Evolutionary conservation across 164 flowering plant genomes (phyloP).

Genomic region (Buxus sempervirens): DNA sequence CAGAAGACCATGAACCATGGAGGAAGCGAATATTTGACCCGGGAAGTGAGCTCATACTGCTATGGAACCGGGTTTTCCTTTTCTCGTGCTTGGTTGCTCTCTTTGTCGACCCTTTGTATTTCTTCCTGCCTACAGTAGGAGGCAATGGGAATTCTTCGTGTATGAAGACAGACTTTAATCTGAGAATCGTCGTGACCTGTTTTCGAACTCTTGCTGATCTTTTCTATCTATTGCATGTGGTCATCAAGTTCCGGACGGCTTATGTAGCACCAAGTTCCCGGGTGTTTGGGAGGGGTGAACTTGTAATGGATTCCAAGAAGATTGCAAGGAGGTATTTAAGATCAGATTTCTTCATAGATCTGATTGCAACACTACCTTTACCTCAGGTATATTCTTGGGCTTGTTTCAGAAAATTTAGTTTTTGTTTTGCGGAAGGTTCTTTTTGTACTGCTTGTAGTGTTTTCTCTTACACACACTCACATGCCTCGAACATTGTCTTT

Average conservation of each 20-base stretch:
- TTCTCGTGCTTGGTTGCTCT: conserved; percentile 77
- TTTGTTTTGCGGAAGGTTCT: not conserved
- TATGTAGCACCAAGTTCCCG: conserved; percentile 75
- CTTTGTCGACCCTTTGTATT: conserved; percentile 79
- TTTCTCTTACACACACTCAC: no score
- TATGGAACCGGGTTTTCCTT: conserved; percentile 77
- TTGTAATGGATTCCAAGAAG: conserved; percentile 76
- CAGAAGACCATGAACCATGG: conserved; percentile 52
- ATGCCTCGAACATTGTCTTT: no score
- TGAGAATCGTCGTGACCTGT: conserved; percentile 62
- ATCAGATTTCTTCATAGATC: conserved; percentile 71
- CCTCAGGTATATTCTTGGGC: conserved; percentile 61
- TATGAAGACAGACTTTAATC: conserved; percentile 51
- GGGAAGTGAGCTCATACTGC: conserved; percentile 63
- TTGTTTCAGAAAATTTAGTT: not conserved
- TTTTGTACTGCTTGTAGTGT: not conserved
- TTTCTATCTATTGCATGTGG: conserved; percentile 62
- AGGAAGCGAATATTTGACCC: conserved; percentile 68
- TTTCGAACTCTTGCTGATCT: conserved; percentile 67
- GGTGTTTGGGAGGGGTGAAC: conserved; percentile 88
- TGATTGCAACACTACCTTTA: conserved; percentile 72
- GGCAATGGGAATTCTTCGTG: conserved; percentile 34
- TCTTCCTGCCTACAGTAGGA: conserved; percentile 61
- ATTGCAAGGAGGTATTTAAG: conserved; percentile 65
- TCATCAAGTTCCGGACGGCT: conserved; percentile 72